Evolutionary conservation across 2,329 filamentous ascomycete genomes (phyloP).

Genomic region (Sclerotinia borealis): DNA sequence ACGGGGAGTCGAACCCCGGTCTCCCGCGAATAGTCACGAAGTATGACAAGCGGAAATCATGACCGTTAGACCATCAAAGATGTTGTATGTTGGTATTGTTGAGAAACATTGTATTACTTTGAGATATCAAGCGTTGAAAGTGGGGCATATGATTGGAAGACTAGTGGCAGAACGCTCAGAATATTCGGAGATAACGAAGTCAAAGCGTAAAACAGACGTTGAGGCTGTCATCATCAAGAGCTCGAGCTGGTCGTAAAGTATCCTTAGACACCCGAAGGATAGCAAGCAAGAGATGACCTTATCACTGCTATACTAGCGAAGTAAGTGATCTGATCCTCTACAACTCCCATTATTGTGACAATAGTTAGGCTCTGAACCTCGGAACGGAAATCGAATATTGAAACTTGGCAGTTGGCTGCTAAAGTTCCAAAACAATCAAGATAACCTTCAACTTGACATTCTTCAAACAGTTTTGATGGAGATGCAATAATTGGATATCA

Average conservation of each 20-base stretch:
- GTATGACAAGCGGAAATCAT: conserved; percentile 35
- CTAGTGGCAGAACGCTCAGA: background rate
- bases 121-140: background rate
- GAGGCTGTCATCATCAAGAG: background rate
- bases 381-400: background rate
- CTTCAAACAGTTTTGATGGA: background rate
- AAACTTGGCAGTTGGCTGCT: background rate
- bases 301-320: background rate
- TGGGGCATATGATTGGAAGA: background rate
- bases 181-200: background rate
- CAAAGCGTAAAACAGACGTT: background rate
- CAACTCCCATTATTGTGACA: background rate
- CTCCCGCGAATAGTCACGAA: conserved; percentile 18
- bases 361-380: background rate
- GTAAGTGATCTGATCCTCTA: background rate
- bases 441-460: background rate
- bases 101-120: accelerated
- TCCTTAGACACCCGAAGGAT: background rate
- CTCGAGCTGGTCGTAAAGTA: background rate
- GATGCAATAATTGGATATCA: background rate
- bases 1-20: conserved; percentile 28
- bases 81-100: background rate
- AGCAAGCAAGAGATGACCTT: background rate
- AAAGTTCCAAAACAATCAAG: background rate
- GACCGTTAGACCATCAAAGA: conserved; percentile 33